These are phyloP conservation scores for Monosporozyma servazzii DNA, from an alignment of 805 yeast genomes.

Conservation along the genomic window DNA sequence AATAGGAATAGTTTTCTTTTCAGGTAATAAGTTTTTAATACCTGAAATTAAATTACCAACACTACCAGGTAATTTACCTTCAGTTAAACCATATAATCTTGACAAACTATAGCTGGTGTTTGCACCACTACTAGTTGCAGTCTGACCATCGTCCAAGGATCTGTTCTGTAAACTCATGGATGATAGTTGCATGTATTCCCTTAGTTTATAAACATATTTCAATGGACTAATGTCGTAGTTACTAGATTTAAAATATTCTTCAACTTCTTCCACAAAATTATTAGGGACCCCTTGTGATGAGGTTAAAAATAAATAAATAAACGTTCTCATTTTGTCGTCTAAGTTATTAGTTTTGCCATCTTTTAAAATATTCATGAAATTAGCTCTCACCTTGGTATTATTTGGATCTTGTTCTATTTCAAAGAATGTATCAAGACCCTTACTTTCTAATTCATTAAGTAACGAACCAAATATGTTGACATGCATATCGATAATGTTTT, in stretches of 20 bases:
- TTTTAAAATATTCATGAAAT: constrained; percentile 51
- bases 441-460: constrained; percentile 74
- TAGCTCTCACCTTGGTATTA: constrained; percentile 38
- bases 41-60: constrained; percentile 84
- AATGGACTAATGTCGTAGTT: constrained; percentile 57
- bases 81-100: constrained; percentile 72
- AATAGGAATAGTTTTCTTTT: constrained; percentile 77
- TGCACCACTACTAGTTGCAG: constrained; percentile 25
- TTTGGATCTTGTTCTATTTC: constrained; percentile 83
- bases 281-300: constrained; percentile 35
- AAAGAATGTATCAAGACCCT: constrained; percentile 80
- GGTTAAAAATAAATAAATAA: constrained; percentile 61
- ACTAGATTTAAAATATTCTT: constrained; percentile 46
- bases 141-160: constrained; percentile 26
- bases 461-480: constrained; percentile 88
- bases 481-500: constrained; percentile 86
- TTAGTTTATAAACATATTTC: constrained; percentile 66
- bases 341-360: constrained; percentile 48
- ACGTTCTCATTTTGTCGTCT: constrained; percentile 83
- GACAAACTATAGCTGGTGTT: constrained; percentile 37
- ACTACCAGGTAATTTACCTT: constrained; percentile 79
- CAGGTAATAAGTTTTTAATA: constrained; percentile 78
- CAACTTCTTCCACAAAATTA: constrained; percentile 52
- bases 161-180: constrained; percentile 32
- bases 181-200: constrained; percentile 59